Evolutionary conservation across 1,284 basidiomycete species (phyloP).

Genomic region (Salmacisia buchloeana): DNA sequence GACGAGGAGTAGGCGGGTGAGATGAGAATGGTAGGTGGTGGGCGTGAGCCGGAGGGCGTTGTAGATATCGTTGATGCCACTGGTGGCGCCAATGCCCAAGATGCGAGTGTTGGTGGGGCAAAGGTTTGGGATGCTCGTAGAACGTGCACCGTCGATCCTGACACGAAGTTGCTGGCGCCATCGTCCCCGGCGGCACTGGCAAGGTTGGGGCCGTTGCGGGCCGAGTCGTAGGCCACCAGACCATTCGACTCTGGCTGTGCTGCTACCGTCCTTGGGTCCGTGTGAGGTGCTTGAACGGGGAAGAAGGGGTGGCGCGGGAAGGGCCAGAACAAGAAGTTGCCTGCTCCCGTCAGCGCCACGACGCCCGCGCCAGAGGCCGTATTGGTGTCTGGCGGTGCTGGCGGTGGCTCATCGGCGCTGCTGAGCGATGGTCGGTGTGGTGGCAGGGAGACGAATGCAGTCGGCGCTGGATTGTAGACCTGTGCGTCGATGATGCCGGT

Average conservation of each 20-base stretch:
- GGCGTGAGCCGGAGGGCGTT: neutral
- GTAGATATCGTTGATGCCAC: neutral
- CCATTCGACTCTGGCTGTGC: neutral
- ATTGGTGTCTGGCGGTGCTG: neutral
- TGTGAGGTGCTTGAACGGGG: neutral
- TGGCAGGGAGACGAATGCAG: neutral
- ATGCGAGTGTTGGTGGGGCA: neutral
- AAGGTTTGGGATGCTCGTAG: neutral
- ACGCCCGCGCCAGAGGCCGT: slow-evolving; percentile 68
- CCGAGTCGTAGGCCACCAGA: neutral
- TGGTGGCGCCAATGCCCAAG: slow-evolving; percentile 22
- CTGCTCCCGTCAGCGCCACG: slow-evolving; percentile 72
- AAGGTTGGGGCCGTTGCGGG: neutral
- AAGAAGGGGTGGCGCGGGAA: slow-evolving; percentile 52
- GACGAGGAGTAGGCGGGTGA: slow-evolving; percentile 12
- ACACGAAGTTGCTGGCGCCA: neutral
- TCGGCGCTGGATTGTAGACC: slow-evolving; percentile 51
- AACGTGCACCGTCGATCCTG: neutral
- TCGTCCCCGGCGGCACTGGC: neutral
- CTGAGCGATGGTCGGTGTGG: neutral
- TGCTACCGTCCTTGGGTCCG: neutral
- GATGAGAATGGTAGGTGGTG: slow-evolving; percentile 2
- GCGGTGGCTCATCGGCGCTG: neutral
- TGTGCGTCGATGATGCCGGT: slow-evolving; percentile 73
- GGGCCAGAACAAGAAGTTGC: slow-evolving; percentile 67